Evolutionary conservation across 2,329 filamentous ascomycete species (phyloP), one percentile per base, ranked within the genome.

Genomic region (Emergomyces orientalis): DNA sequence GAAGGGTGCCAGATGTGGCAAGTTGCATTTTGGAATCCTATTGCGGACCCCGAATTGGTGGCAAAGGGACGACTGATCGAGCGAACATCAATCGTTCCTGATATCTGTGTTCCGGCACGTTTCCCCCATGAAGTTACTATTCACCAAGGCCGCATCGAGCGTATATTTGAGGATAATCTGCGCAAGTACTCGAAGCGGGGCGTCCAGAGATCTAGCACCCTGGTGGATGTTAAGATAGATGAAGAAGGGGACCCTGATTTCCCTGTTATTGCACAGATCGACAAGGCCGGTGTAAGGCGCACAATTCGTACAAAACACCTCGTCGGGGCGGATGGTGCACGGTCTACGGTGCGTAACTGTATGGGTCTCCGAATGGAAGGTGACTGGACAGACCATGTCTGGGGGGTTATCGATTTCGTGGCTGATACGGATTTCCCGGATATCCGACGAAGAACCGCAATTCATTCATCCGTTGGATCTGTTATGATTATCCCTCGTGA

Each of bases 401-500:
- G 88, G 88, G 87, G 87, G 51, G 88, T 90, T 22, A 88, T 90
- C 78, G 88, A 91, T 69, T 82, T 88, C 41, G 85, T 90, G 1
- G 84, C 89, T 27, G 80, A 84, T 70, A 90, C 88, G 0, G 81
- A 90, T 69, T 91, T 91, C 67, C 88, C 88, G 0, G 88, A 93
- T 71, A 89, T 91, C 69, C 87, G 89, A 80, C 87, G 88, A 81
- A 88, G 89, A 78, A 89, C 86, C 69, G 89, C 87, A 0, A 89
- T 91, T 64, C 89, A 91, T 72, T 90, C 88, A 3, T 80, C 84
- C 55, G 80, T 87, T 63, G 89, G 89, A 1, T 90, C 88, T n/a
- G 86, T 92, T 70, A 89, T 92, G 85, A 86, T 91, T 4, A 91
- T 93, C 63, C 89, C 89, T 0, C 81, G 88, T 30, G 88, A 90